Percentiles rank a stretch among this genome's conserved stretches.
Evolutionary conservation across 176 grass and related monocot species (phyloP).

Genomic region (Alopecurus myosuroides): DNA sequence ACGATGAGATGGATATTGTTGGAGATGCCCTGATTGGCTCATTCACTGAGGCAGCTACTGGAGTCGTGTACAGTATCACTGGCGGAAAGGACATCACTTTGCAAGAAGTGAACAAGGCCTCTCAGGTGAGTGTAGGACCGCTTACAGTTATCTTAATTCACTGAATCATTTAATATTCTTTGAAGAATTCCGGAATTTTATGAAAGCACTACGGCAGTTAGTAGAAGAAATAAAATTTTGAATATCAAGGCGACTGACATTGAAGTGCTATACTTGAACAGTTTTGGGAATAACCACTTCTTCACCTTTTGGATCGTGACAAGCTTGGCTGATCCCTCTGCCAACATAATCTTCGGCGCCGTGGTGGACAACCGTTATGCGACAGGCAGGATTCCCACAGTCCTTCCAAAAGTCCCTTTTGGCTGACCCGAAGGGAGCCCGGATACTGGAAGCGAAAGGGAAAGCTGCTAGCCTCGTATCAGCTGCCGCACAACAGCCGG

Average conservation of each 20-base stretch:
- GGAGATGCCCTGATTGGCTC: no score
- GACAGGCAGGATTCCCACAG: conserved; percentile 86
- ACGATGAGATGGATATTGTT: no score
- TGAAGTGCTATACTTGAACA: neutral
- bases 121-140: conserved; percentile 51
- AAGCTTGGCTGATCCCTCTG: conserved; percentile 89
- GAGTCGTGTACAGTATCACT: conserved; percentile 93
- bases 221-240: neutral
- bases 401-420: conserved; percentile 87
- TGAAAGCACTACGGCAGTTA: neutral
- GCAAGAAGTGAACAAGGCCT: conserved; percentile 96
- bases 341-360: conserved; percentile 96
- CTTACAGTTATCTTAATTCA: neutral
- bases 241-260: neutral
- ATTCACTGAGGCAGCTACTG: conserved; percentile 84
- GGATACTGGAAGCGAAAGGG: conserved; percentile 51
- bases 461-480: conserved; percentile 21
- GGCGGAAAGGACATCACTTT: conserved; percentile 95
- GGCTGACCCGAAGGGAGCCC: conserved; percentile 60
- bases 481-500: conserved; percentile 2
- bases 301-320: conserved; percentile 58
- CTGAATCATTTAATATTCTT: neutral
- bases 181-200: neutral
- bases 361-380: conserved; percentile 91
- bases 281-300: neutral